A percentile compares a stretch with the other conserved stretches of the same genome.
These are phyloP conservation scores for Cantharellus anzutake DNA, from an alignment of 768 basidiomycete species.

Conservation along the genomic window DNA sequence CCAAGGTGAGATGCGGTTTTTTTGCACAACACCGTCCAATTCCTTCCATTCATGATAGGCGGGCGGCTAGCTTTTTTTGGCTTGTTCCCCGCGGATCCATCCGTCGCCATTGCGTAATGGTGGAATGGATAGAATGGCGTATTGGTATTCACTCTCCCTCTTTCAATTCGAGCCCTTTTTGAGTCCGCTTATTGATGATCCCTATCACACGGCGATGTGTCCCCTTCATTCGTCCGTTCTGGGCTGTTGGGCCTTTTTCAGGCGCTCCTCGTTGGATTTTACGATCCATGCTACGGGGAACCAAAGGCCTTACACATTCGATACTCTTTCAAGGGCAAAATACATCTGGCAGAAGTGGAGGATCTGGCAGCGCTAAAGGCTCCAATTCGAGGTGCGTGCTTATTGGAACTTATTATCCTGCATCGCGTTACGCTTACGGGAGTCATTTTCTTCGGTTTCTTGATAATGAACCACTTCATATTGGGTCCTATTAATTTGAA, in stretches of 20 bases:
- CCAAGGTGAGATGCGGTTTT: neutral
- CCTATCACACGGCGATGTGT: neutral
- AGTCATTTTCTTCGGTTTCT: neutral
- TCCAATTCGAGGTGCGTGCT: neutral
- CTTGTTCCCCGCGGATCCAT: neutral
- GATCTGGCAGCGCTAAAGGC: neutral
- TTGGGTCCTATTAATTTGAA: too few species aligned
- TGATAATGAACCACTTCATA: neutral
- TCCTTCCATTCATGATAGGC: neutral
- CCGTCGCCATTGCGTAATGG: neutral
- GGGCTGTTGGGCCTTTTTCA: neutral
- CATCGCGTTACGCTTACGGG: too few species aligned
- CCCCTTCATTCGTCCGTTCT: neutral
- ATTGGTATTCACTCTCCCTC: neutral
- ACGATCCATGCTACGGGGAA: neutral
- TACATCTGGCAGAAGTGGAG: neutral
- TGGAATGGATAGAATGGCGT: neutral
- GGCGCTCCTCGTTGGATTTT: neutral
- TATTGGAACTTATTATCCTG: too few species aligned
- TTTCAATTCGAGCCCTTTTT: neutral
- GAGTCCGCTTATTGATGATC: neutral
- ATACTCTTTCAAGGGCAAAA: neutral
- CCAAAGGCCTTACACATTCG: neutral
- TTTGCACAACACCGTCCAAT: too few species aligned
- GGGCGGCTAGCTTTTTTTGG: neutral